Evolutionary conservation across 257 asterid genomes (phyloP).

Genomic region (Primulina huaijiensis): DNA sequence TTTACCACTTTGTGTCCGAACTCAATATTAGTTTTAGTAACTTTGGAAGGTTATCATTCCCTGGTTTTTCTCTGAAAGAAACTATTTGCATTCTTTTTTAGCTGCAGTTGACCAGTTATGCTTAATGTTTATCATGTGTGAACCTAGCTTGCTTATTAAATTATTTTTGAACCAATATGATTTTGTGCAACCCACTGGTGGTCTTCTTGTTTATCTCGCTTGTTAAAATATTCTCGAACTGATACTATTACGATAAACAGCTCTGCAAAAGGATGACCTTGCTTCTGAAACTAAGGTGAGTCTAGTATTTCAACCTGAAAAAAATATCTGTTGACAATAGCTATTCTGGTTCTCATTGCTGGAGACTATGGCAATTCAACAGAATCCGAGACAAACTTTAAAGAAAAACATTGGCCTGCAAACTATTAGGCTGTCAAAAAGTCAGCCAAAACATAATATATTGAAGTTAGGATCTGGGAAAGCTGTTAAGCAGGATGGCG

Average conservation of each 20-base stretch:
- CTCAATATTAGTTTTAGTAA: neutral
- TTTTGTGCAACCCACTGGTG: no score
- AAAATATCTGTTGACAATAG: constrained; percentile 2
- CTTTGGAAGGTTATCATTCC: neutral
- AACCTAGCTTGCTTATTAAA: no score
- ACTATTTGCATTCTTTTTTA: neutral
- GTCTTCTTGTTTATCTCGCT: no score
- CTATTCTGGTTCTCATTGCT: constrained; percentile 8
- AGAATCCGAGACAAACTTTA: constrained; percentile 43
- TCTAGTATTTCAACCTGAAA: neutral
- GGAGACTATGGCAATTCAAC: constrained; percentile 31
- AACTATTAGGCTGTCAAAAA: constrained; percentile 38
- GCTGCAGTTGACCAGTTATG: neutral
- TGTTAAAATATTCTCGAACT: neutral
- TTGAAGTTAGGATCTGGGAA: constrained; percentile 47
- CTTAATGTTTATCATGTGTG: neutral
- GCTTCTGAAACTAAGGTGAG: constrained; percentile 51
- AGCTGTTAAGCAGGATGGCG: constrained; percentile 46
- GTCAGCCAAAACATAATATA: constrained; percentile 53
- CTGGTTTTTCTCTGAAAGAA: neutral
- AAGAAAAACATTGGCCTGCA: constrained; percentile 48
- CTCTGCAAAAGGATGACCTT: constrained; percentile 40
- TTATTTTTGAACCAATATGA: no score
- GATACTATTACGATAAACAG: constrained; percentile 34
- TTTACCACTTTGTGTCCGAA: constrained; percentile 3